Base-by-base conservation (phyloP, 2,329 filamentous ascomycete genomes). In the Neofusicoccum sp. region DNA sequence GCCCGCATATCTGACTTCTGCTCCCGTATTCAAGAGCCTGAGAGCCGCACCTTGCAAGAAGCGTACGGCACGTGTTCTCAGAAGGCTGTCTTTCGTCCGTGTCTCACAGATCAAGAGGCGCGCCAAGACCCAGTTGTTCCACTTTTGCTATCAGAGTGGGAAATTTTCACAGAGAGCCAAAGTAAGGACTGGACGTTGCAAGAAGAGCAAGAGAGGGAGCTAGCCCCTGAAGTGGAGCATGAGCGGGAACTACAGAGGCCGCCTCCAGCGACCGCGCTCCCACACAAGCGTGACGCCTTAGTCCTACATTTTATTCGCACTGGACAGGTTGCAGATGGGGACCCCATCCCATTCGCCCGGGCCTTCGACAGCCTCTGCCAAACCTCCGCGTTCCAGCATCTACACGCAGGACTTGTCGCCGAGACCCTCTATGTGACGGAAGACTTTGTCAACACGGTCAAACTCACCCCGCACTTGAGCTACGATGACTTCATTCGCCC, bases 221-320 rank as follows among this genome's bases (percentile, higher is more conserved):
- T 87, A 0, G 83, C 81, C 2, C 80, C 81, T 16, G 80, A 87
- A 65, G 78, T 86, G 0, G 84, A 87, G 61, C 73, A 79, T 6
- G 78, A 85, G 0, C 80, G 84, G 1, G 78, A 86, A 64, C 72
- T 81, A 3, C 79, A 86, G 66, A 81, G 77, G 33, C 80, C 78
- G 0, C 33, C 67, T 0, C 70, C 76, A 0, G 78, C 77, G 58
- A 67, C 66, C 0, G 67, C 82, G 2, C 69, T 80, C 1, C 22
- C 3, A 8, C 59, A 61, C 14, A n/a, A 9, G 8, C 36, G 52
- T 14, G 44, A 61, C 16, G 36, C 12, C 28, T 22, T 9, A 6
- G 7, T 61, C 1, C 6, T 9, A 4, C 6, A n/a, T 3, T 61
- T 61, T 29, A 28, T 61, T 12, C 28, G 45, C 6, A 45, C 36